These are phyloP conservation scores for Fusarium compactum DNA, from an alignment of 2,329 filamentous ascomycete species.

Conservation along the genomic window DNA sequence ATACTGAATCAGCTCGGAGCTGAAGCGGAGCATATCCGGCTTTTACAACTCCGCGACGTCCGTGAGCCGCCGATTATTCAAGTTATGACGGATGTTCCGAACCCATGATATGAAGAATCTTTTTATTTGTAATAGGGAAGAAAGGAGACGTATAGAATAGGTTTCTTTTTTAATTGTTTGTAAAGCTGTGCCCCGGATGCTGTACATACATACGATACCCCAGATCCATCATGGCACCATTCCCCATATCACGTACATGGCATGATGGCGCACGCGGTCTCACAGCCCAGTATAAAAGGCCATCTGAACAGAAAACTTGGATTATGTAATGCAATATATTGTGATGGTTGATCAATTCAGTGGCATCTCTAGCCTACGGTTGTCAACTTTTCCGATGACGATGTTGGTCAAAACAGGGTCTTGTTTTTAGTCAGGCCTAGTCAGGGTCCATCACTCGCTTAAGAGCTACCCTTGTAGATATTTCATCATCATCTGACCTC, in stretches of 20 bases:
- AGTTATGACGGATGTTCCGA: background rate
- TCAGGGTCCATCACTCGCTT: conserved; percentile 30
- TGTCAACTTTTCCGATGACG: conserved; percentile 15
- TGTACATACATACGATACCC: background rate
- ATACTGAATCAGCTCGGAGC: conserved; percentile 27
- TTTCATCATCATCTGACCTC: conserved; percentile 37
- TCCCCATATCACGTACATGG: conserved; percentile 12
- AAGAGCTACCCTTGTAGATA: conserved; percentile 24
- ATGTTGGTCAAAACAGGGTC: conserved; percentile 25
- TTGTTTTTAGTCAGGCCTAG: conserved; percentile 1
- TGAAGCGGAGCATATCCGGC: conserved; percentile 34
- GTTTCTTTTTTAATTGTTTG: background rate
- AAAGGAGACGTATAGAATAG: accelerated
- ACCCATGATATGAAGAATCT: conserved; percentile 5
- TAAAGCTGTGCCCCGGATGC: background rate
- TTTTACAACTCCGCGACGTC: conserved; percentile 29
- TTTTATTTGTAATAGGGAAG: no score
- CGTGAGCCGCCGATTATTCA: conserved; percentile 22
- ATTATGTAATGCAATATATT: background rate
- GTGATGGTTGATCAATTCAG: background rate
- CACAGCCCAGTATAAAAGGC: background rate
- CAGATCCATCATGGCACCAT: conserved; percentile 35
- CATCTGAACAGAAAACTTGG: no score
- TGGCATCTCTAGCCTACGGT: background rate
- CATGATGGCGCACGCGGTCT: conserved; percentile 31